Evolutionary conservation across 805 yeast species (phyloP), one percentile per base, ranked within the genome.

Genomic region (Isabelozyma gotoi): DNA sequence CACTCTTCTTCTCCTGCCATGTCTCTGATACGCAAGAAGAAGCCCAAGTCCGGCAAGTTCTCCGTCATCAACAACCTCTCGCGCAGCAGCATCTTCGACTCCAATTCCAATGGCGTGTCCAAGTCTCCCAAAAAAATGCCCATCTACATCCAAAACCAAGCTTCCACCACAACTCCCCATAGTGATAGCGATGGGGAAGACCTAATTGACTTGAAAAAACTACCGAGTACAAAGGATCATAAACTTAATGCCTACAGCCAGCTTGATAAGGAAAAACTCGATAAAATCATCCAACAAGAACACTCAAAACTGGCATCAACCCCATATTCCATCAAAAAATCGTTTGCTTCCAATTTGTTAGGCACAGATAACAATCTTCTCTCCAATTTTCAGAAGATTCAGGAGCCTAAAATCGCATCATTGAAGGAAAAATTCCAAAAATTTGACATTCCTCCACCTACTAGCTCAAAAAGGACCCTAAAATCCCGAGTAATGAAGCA

Each of bases 401-500:
- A 48, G 14, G 40, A 42, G n/a, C 39, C 50, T 15, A 40, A 49
- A 33, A 47, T 48, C 11, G 51, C 42, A 4, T 45, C 39, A 6
- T 42, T 56, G 4, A 50, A 41, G 31, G 43, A 41, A 21, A 50
- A 53, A 39, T 60, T 43, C 45, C 44, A 47, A 17, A 35, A 42
- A 6, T 38, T 42, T 5, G 38, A 45, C 5, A 48, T 62, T 4
- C 68, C 70, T 0, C 11, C 19, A 11, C 55, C 67, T 41, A 51
- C 50, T 51, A 27, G 20, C 60, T 74, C 68, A 14, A 58, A 63
- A 17, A 48, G 47, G 7, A 64, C 58, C 33, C 45, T 80, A 12
- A 45, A 59, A 14, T 27, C 41, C 3, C 58, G 63, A 38, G 57
- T 63, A 2, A 49, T 58, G 18, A 58, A 65, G 18, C 62, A 69